A percentile compares a stretch with the other conserved stretches of the same genome.
Conservation (phyloP, 148 eudicot genomes). For the Oxyria digyna region DNA sequence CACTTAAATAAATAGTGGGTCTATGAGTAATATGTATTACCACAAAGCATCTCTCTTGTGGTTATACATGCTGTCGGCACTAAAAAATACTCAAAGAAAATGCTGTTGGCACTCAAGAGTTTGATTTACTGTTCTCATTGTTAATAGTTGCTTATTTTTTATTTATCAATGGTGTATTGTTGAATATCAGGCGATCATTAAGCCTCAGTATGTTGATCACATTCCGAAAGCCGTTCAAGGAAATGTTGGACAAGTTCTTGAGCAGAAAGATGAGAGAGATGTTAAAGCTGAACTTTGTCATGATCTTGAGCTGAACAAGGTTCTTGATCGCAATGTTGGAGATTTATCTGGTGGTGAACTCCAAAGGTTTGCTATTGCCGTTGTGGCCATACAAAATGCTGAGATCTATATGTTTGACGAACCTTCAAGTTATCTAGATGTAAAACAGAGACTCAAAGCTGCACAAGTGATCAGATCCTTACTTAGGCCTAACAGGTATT, state of each 20-base stretch:
- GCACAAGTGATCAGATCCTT: constrained; percentile 83
- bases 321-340: constrained; percentile 83
- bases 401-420: constrained; percentile 97
- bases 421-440: constrained; percentile 96
- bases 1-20: background rate
- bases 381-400: constrained; percentile 72
- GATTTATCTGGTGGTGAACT: constrained; percentile 94
- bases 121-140: background rate
- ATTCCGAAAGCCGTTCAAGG: constrained; percentile 92
- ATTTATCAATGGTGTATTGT: background rate
- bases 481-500: constrained; percentile 76
- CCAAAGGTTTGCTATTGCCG: constrained; percentile 92
- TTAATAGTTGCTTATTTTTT: background rate
- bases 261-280: constrained; percentile 75
- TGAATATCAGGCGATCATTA: constrained; percentile 52
- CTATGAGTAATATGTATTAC: background rate
- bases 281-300: constrained; percentile 47
- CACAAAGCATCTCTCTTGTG: background rate
- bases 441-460: constrained; percentile 95
- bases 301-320: constrained; percentile 79
- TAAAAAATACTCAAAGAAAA: background rate
- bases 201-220: constrained; percentile 96
- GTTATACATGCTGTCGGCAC: background rate
- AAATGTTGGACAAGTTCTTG: constrained; percentile 75
- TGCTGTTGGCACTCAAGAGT: no score